Evolutionary conservation across 805 yeast genomes (phyloP), one percentile per base, ranked within the genome.

Genomic region (Candida andamanensis): DNA sequence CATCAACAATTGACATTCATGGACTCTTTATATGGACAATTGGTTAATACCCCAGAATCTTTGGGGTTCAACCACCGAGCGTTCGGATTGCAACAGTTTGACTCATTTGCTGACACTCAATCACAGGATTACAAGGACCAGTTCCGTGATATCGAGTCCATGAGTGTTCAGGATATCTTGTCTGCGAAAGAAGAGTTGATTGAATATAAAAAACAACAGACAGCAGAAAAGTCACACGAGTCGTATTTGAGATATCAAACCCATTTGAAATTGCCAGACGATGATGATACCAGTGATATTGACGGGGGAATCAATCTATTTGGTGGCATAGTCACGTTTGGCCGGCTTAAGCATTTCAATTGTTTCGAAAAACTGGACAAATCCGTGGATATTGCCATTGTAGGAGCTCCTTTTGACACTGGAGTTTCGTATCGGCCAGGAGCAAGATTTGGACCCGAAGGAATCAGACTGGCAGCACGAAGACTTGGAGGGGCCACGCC

Each of bases 391-490:
- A 66, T 75, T 25, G 80, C 79, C 3, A 66, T 75, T 17, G 68
- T 74, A 9, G 79, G 79, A 2, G 78, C 78, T 1, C 79, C 78
- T 1, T 75, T 72, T 38, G 80, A 75, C 43, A 69, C 78, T 0
- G 77, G 78, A 1, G 72, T 68, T 1, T 66, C 76, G 1, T 75
- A 58, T 45, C 50, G 75, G 12, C 78, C 79, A 0, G 80, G 80
- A 3, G 77, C 80, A 4, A 49, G 80, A 21, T 74, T 75, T 49
- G 80, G 80, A 1, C 80, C 80, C 1, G 72, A 69, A 42, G 69
- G 72, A 1, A 64, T 73, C 9, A 53, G 79, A 38, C 60, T 56
- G 40, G 67, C 62, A 0, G 63, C 74, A 4, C 54, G 73, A 40
- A 50, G 80, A 39, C 44, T 74, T 10, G 58, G 67, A 1, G 44